Base-by-base conservation (phyloP, 1,284 basidiomycete species). In the Ustilago shanxiensis region DNA sequence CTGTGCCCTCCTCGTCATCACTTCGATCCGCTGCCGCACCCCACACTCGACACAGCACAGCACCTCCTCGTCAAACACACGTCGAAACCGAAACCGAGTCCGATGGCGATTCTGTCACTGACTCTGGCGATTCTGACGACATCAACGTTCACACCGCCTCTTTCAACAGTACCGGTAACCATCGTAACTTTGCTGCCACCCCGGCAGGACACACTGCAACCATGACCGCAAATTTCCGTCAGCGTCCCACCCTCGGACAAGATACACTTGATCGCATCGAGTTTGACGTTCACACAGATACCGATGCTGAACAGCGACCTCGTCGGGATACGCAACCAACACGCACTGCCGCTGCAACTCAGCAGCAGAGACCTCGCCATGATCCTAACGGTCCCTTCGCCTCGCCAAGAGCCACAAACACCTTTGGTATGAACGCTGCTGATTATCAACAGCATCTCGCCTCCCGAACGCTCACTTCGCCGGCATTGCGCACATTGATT, bases 111-210 rank as follows among this genome's bases (percentile, higher is more conserved):
- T 71, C 73, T 8, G 61, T 59, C 1, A 76, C 62, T 53, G 77
- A 73, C 22, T 77, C 75, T 4, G 75, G 39, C 10, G 72, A 72
- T 6, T 71, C 67, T 7, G 65, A 66, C 29, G 61, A 53, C n/a
- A 65, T 69, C 49, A 54, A 67, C 9, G 54, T 66, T 26, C 66
- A 44, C 45, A 66, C 57, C n/a, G 57, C 68, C 18, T 62, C 58
- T 16, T 71, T 60, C 59, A 67, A 65, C 61, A 72, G 71, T 44
- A 80, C 79, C 0, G 79, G 79, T 50, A 80, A 80, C 37, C 79
- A 80, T 31, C 62, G 70, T 37, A 72, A 60, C 26, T 76, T 78
- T 57, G 71, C 71, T 13, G 72, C 73, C 11, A 80, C 72, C 1
- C 72, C 67, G 8, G 72, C 67, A 16, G 69, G 66, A 1, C 73